phyloP scores from a whole-genome alignment of 1,139 yeast genomes.

The Scheffersomyces titani region DNA sequence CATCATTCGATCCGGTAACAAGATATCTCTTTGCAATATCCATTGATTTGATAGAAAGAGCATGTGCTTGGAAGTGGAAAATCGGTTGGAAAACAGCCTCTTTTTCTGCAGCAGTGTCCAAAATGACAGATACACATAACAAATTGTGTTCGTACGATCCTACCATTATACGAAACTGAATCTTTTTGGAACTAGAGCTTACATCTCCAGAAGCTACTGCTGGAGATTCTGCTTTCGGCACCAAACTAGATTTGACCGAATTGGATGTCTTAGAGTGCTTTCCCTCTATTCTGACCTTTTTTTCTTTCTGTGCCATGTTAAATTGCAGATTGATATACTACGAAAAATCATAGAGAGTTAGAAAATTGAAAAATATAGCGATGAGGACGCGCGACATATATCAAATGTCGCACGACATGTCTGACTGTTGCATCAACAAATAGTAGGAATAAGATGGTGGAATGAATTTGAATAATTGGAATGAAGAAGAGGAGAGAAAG shows the following conservation, averaged over 20 bases:
- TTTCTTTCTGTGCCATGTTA: background rate
- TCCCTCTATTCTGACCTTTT: background rate
- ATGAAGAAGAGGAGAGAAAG: background rate
- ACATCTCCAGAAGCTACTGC: background rate
- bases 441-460: background rate
- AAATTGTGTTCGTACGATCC: slow-evolving; percentile 96
- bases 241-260: background rate
- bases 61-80: slow-evolving; percentile 94
- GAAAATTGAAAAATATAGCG: slow-evolving; percentile 2
- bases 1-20: slow-evolving; percentile 95
- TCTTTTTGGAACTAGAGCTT: slow-evolving; percentile 3
- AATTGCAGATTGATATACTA: background rate
- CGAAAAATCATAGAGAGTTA: background rate
- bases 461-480: background rate
- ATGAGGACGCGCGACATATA: slow-evolving; percentile 6
- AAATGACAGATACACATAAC: slow-evolving; percentile 73
- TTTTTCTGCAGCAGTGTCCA: slow-evolving; percentile 31
- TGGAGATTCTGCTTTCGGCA: background rate
- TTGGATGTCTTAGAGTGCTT: background rate
- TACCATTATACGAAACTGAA: slow-evolving; percentile 74
- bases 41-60: slow-evolving; percentile 80
- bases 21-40: slow-evolving; percentile 83
- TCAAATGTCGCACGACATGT: slow-evolving; percentile 5
- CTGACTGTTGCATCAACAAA: slow-evolving; percentile 2
- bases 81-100: slow-evolving; percentile 82